phyloP scores from a whole-genome alignment of 192 early-diverging fungal species.

The Coemansia furcata region DNA sequence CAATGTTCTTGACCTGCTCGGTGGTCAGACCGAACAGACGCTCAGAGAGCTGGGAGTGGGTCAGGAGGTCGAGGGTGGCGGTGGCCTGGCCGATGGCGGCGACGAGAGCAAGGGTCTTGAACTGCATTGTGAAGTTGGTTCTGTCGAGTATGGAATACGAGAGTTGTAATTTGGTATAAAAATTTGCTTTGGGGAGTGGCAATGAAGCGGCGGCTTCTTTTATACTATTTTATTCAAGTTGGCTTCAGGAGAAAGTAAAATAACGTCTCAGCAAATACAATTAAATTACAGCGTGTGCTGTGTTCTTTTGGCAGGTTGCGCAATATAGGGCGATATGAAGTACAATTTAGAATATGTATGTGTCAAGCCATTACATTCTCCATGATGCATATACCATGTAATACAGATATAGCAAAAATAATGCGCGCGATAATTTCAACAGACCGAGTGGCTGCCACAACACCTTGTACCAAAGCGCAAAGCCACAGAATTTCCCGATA shows the following conservation, averaged over 20 bases:
- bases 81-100: slow-evolving; percentile 52
- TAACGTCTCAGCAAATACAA: not conserved
- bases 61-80: slow-evolving; percentile 53
- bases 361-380: slow-evolving; percentile 20
- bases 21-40: slow-evolving; percentile 52
- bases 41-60: slow-evolving; percentile 52
- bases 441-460: not conserved
- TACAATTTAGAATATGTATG: slow-evolving; percentile 14
- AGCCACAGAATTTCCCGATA: not conserved
- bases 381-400: not conserved
- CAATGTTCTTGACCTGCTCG: slow-evolving; percentile 56
- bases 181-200: not conserved
- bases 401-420: not conserved
- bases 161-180: not conserved
- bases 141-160: slow-evolving; percentile 12
- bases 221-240: not conserved
- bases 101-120: slow-evolving; percentile 51
- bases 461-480: not conserved
- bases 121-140: slow-evolving; percentile 35
- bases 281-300: not conserved
- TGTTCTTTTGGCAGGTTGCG: not conserved
- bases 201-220: not conserved
- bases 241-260: not conserved
- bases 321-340: slow-evolving; percentile 3
- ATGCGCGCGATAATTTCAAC: slow-evolving; percentile 11